A percentile compares a stretch with the other conserved stretches of the same genome.
Evolutionary conservation across 345 rosid species (phyloP).

Genomic region (Pistacia vera): DNA sequence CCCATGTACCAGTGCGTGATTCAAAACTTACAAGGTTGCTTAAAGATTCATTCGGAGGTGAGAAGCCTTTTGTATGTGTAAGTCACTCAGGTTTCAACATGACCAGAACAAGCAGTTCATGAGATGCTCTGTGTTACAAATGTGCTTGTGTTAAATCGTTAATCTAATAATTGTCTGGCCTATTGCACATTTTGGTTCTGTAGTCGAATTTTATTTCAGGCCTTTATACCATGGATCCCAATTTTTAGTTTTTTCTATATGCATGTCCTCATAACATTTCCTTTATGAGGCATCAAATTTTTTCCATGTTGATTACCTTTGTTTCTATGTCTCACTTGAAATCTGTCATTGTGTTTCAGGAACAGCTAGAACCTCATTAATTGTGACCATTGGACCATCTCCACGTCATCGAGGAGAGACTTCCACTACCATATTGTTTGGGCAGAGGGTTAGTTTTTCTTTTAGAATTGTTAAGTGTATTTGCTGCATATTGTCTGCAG

Average conservation of each 20-base stretch:
- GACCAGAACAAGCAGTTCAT: slow-evolving; percentile 10
- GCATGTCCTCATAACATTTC: background rate
- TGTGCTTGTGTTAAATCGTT: slow-evolving; percentile 3
- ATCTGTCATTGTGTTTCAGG: slow-evolving; percentile 43
- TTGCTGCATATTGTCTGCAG: slow-evolving; percentile 6
- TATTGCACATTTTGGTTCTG: slow-evolving; percentile 13
- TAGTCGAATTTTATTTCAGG: slow-evolving; percentile 5
- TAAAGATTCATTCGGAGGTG: slow-evolving; percentile 91
- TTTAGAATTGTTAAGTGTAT: slow-evolving; percentile 6
- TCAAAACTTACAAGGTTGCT: slow-evolving; percentile 87
- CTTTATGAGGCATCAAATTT: background rate
- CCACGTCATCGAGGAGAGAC: slow-evolving; percentile 94
- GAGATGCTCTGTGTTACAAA: slow-evolving; percentile 1
- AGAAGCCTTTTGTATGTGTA: slow-evolving; percentile 29
- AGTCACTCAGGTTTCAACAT: slow-evolving; percentile 12
- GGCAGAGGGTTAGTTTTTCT: slow-evolving; percentile 70
- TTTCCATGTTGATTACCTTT: too few relatives aligned
- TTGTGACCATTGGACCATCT: slow-evolving; percentile 87
- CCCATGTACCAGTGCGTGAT: slow-evolving; percentile 90
- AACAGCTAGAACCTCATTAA: slow-evolving; percentile 81
- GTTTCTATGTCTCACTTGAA: background rate
- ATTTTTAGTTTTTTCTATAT: slow-evolving; percentile 1
- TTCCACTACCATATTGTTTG: slow-evolving; percentile 84
- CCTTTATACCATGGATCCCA: background rate
- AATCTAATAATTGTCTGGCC: background rate